These are phyloP conservation scores for Ambrosiella cleistominuta DNA, from an alignment of 2,329 filamentous ascomycete species.

Conservation along the genomic window DNA sequence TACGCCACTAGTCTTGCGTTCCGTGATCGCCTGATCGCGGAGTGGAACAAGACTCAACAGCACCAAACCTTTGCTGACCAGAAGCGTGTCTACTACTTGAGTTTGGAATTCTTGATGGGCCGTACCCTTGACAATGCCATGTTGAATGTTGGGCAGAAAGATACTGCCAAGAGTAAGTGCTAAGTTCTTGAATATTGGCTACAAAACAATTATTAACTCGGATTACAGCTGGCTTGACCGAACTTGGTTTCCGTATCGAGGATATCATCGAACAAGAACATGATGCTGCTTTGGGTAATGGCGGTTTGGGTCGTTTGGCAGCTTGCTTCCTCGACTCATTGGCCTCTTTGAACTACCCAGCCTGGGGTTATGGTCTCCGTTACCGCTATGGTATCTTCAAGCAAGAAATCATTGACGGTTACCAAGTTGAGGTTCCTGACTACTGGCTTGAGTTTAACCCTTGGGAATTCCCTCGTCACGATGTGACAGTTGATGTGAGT, in stretches of 20 bases:
- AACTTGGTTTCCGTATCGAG: slow-evolving; percentile 92
- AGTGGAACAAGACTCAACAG: slow-evolving; percentile 98
- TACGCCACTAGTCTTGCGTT: slow-evolving; percentile 81
- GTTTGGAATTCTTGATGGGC: slow-evolving; percentile 95
- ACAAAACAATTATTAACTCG: slow-evolving; percentile 17
- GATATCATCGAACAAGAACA: slow-evolving; percentile 90
- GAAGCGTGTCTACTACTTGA: slow-evolving; percentile 95
- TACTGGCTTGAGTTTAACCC: slow-evolving; percentile 99
- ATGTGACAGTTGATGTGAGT: slow-evolving; percentile 73
- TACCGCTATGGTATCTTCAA: slow-evolving; percentile 99
- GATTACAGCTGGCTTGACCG: slow-evolving; percentile 53
- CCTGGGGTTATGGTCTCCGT: slow-evolving; percentile 91
- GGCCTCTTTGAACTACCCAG: slow-evolving; percentile 84
- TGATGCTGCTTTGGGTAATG: slow-evolving; percentile 89
- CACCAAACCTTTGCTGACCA: slow-evolving; percentile 76
- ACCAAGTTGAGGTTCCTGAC: slow-evolving; percentile 94
- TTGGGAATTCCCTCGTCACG: slow-evolving; percentile 93
- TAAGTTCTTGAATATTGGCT: slow-evolving; percentile 14
- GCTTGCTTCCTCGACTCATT: slow-evolving; percentile 95
- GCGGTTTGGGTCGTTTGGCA: slow-evolving; percentile 81
- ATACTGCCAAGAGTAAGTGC: slow-evolving; percentile 54
- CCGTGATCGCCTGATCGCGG: slow-evolving; percentile 77
- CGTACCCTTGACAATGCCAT: slow-evolving; percentile 94
- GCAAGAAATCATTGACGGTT: slow-evolving; percentile 95
- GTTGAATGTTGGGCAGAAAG: slow-evolving; percentile 84